Evolutionary conservation across 805 yeast genomes (phyloP), one percentile per base, ranked within the genome.

Genomic region (Hanseniaspora nectarophila): DNA sequence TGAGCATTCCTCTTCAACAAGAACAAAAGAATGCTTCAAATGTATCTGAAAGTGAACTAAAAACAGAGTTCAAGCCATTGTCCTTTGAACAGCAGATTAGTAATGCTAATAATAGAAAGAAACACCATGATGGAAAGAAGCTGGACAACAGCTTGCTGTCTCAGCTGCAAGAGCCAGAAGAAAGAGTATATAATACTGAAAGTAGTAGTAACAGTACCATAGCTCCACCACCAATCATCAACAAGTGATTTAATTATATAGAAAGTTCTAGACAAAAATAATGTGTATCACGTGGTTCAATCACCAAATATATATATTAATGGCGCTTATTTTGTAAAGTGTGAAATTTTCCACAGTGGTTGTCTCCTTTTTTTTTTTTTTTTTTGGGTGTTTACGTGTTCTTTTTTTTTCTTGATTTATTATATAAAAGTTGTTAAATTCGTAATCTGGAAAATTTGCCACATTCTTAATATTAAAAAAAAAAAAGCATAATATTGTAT

Each of bases 71-170:
- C 44, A 43, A 50, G 28, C 54, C 54, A 2, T 28, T 43, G 6
- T 50, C 54, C 12, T 50, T 43, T 50, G 53, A 49, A 16, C 53
- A 49, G 35, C 53, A 49, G 26, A 42, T 49, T 13, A 23, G 24
- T n/a, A 33, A 33, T 34, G 44, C 38, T 26, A 49, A 49, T 24
- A 49, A 26, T 21, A 49, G 43, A 42, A 42, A 42, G 10, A 49
- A 49, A 23, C 53, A 49, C 20, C 13, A 28, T 24, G 33, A 18
- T 2, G 12, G 6, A 4, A 42, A 42, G 8, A 24, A 10, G n/a
- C n/a, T 45, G 23, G 53, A 49, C 24, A 34, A 21, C 31, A 12
- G n/a, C 9, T 12, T 49, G 18, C 20, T 49, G 23, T 32, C 53
- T 2, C 53, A 49, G 24, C 28, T 49, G 15, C 53, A 49, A 33